Evolutionary conservation across 2,329 filamentous ascomycete genomes (phyloP).

Genomic region (Akanthomyces lecanii): DNA sequence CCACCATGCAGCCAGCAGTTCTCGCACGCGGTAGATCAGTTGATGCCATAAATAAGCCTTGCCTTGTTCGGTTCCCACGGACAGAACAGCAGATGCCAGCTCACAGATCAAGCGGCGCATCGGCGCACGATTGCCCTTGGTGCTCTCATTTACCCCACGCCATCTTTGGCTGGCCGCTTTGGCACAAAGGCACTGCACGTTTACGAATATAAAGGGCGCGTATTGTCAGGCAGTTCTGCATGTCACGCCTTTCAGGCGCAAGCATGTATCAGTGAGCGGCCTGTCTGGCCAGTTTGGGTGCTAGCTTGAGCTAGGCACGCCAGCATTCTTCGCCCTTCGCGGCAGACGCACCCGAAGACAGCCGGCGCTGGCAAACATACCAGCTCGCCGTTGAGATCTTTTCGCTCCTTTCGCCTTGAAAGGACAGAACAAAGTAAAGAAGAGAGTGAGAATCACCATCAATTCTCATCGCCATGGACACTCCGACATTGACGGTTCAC

Average conservation of each 20-base stretch:
- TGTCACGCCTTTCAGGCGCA: neutral
- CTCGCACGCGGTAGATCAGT: neutral
- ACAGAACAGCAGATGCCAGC: neutral
- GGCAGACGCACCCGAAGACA: neutral
- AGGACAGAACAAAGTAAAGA: neutral
- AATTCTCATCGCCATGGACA: neutral
- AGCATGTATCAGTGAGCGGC: neutral
- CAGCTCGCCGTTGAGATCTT: neutral
- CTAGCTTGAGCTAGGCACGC: neutral
- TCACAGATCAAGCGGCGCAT: neutral
- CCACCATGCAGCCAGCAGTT: conserved; percentile 8
- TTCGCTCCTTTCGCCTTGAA: neutral
- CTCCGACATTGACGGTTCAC: conserved; percentile 33
- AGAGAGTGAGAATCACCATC: neutral
- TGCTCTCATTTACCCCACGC: neutral
- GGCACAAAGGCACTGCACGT: neutral
- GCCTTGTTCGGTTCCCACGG: neutral
- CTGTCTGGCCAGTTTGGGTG: neutral
- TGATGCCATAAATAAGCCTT: no score
- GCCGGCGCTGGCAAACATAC: neutral
- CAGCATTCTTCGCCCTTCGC: neutral
- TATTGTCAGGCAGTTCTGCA: neutral
- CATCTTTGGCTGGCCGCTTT: neutral
- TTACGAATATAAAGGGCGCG: neutral
- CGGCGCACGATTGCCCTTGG: neutral